Evolutionary conservation across 371 early-diverging fungal species (phyloP).

Genomic region (Choanephora cucurbitarum): DNA sequence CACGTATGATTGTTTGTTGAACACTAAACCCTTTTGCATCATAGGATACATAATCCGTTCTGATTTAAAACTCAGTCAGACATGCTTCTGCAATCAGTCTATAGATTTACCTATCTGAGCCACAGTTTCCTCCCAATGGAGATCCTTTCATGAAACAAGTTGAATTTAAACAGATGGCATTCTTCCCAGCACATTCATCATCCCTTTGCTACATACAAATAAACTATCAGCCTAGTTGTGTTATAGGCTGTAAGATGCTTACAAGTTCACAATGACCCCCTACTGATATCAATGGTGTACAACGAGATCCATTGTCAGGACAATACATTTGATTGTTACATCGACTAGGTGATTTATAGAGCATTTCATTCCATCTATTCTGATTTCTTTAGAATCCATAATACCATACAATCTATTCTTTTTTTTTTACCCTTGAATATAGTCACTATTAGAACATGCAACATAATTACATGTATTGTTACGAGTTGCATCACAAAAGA

Average conservation of each 20-base stretch:
- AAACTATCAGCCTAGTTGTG: too few species aligned
- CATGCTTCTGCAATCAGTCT: too few species aligned
- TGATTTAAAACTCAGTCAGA: conserved; percentile 13
- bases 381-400: too few species aligned
- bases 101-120: conserved; percentile 31
- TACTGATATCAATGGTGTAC: conserved; percentile 14
- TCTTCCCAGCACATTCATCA: conserved; percentile 28
- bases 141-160: conserved; percentile 27
- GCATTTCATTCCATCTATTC: conserved; percentile 21
- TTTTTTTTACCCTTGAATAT: conserved; percentile 30
- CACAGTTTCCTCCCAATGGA: conserved; percentile 28
- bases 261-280: conserved; percentile 26
- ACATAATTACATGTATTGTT: conserved; percentile 28
- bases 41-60: conserved; percentile 36
- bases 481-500: conserved; percentile 23
- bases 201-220: conserved; percentile 29
- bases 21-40: conserved; percentile 21
- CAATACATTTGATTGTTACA: conserved; percentile 27
- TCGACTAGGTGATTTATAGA: conserved; percentile 19
- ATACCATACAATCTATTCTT: too few species aligned
- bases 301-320: conserved; percentile 29
- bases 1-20: conserved; percentile 31
- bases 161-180: conserved; percentile 27
- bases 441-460: conserved; percentile 31
- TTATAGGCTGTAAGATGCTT: conserved; percentile 3